Percentiles rank a stretch among this genome's conserved stretches.
Evolutionary conservation across 163 green algal species (phyloP).

Genomic region (Prototheca cutis): DNA sequence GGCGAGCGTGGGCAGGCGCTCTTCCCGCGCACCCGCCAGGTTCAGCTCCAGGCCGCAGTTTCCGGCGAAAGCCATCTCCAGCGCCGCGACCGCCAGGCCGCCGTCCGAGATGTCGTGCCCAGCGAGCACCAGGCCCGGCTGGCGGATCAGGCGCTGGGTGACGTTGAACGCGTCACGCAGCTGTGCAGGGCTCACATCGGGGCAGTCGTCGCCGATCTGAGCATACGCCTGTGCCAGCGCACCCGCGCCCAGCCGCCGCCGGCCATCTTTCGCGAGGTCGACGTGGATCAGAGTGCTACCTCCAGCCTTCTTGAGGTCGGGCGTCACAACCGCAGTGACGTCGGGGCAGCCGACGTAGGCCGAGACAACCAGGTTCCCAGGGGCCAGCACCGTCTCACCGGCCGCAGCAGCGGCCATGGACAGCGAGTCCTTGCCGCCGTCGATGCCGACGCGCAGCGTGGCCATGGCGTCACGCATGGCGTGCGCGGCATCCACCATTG

Average conservation of each 20-base stretch:
- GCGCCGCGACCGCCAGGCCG: constrained; percentile 65
- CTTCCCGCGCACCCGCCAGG: constrained; percentile 34
- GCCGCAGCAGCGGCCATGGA: constrained; percentile 87
- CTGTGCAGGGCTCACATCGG: constrained; percentile 51
- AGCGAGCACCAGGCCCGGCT: constrained; percentile 50
- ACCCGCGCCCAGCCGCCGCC: constrained; percentile 74
- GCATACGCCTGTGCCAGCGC: constrained; percentile 78
- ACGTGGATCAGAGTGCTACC: constrained; percentile 77
- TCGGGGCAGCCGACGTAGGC: constrained; percentile 92
- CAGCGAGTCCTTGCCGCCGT: constrained; percentile 96
- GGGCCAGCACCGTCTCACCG: constrained; percentile 86
- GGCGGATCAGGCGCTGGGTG: constrained; percentile 67
- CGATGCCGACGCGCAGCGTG: constrained; percentile 77
- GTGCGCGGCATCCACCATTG: constrained; percentile 75
- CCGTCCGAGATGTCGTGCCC: constrained; percentile 96
- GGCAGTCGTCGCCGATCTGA: constrained; percentile 66
- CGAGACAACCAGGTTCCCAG: constrained; percentile 89
- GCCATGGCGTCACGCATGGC: constrained; percentile 81
- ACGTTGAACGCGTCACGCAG: constrained; percentile 59
- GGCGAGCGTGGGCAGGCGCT: constrained; percentile 26
- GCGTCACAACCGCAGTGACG: constrained; percentile 80
- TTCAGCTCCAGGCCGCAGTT: constrained; percentile 67
- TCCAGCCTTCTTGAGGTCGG: constrained; percentile 81
- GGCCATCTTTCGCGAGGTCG: constrained; percentile 60
- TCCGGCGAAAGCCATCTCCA: constrained; percentile 96